These are phyloP conservation scores for Nannizziopsis arthrosporioides DNA, from an alignment of 2,329 filamentous ascomycete genomes.

Conservation along the genomic window DNA sequence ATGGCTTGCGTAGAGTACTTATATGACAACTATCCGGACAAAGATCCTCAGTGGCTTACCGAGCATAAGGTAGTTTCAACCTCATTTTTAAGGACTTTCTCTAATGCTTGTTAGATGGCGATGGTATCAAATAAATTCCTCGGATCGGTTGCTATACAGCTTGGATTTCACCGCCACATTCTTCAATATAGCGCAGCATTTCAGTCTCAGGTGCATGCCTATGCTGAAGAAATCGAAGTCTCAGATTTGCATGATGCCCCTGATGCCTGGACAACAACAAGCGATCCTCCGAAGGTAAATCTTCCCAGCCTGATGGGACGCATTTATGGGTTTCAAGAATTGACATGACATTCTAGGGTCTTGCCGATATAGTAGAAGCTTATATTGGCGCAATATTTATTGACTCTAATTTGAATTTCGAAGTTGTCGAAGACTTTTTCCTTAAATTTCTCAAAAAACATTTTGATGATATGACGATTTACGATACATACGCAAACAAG, in stretches of 20 bases:
- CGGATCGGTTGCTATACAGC: constrained; percentile 63
- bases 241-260: constrained; percentile 24
- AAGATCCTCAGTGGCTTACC: constrained; percentile 90
- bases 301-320: constrained; percentile 17
- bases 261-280: constrained; percentile 35
- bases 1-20: constrained; percentile 74
- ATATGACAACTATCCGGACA: constrained; percentile 61
- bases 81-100: background rate
- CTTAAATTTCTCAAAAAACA: constrained; percentile 58
- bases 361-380: constrained; percentile 80
- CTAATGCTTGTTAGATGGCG: constrained; percentile 51
- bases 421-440: constrained; percentile 65
- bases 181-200: constrained; percentile 34
- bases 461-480: constrained; percentile 76
- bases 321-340: constrained; percentile 25
- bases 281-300: constrained; percentile 34
- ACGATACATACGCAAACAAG: constrained; percentile 75
- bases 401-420: constrained; percentile 69
- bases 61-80: constrained; percentile 60
- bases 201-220: constrained; percentile 39
- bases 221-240: constrained; percentile 31
- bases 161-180: constrained; percentile 67
- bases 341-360: constrained; percentile 32
- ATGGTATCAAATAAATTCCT: constrained; percentile 97
- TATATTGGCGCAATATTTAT: constrained; percentile 86